phyloP scores from a whole-genome alignment of 2,329 filamentous ascomycete genomes.

The Venturia pyrina region DNA sequence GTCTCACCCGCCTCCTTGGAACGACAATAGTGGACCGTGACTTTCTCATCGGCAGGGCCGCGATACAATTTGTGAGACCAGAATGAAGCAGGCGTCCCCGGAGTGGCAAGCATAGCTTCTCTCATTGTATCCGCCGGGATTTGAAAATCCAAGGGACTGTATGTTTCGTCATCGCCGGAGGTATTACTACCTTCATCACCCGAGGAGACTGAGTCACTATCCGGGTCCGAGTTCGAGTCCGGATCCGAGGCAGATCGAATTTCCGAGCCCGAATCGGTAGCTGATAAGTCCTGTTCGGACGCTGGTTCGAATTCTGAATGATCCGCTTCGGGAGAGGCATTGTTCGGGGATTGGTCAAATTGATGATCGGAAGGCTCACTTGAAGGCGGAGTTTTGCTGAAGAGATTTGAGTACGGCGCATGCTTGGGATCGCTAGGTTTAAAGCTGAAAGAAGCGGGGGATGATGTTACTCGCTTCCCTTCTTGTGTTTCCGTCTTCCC shows the following conservation, averaged over 20 bases:
- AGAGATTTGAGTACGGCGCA: neutral
- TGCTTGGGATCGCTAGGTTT: neutral
- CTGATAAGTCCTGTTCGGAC: neutral
- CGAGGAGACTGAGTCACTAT: neutral
- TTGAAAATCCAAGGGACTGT: slow-evolving; percentile 6
- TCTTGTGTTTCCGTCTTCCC: neutral
- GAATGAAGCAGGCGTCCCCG: slow-evolving; percentile 25
- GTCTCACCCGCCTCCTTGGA: slow-evolving; percentile 57
- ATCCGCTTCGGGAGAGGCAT: neutral
- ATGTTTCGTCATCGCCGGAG: neutral
- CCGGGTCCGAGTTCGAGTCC: neutral
- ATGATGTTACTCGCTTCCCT: neutral
- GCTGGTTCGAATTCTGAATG: neutral
- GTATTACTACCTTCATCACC: neutral
- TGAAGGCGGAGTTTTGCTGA: neutral
- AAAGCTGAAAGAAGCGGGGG: neutral
- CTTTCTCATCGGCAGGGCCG: slow-evolving; percentile 40
- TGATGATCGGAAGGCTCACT: neutral
- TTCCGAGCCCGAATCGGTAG: neutral
- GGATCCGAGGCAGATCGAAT: neutral
- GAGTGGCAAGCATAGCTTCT: slow-evolving; percentile 1
- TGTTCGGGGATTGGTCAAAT: neutral
- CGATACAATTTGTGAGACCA: slow-evolving; percentile 64
- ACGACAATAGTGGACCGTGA: slow-evolving; percentile 70
- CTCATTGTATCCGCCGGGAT: slow-evolving; percentile 10